Percentiles rank a stretch among this genome's conserved stretches.
These are phyloP conservation scores for Malbranchea zuffiana DNA, from an alignment of 2,329 filamentous ascomycete species.

Conservation along the genomic window DNA sequence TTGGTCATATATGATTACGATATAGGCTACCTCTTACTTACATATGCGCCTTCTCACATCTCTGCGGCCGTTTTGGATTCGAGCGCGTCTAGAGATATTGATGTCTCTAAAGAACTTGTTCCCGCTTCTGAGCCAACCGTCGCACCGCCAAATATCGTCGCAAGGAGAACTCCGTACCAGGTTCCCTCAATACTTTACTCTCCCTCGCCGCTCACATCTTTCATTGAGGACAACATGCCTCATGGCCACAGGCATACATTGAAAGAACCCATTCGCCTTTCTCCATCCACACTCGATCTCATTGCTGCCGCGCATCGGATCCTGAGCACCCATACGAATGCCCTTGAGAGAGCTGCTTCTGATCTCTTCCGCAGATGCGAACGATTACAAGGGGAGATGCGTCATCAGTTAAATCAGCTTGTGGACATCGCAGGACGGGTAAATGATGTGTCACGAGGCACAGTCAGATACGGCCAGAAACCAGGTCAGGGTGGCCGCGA, in stretches of 20 bases:
- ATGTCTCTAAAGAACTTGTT: constrained; percentile 20
- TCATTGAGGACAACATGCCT: constrained; percentile 34
- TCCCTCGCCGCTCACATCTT: constrained; percentile 28
- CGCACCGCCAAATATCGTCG: constrained; percentile 19
- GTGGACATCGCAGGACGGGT: constrained; percentile 37
- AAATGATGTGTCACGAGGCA: constrained; percentile 31
- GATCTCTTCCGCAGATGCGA: constrained; percentile 45
- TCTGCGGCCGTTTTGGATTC: constrained; percentile 44
- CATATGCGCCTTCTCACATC: constrained; percentile 37
- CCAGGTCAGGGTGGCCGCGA: constrained; percentile 24
- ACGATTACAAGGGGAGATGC: constrained; percentile 37
- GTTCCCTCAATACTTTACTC: constrained; percentile 33
- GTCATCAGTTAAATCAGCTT: constrained; percentile 37
- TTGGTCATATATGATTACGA: constrained; percentile 47
- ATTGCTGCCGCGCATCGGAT: constrained; percentile 39
- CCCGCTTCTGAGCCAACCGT: constrained; percentile 20
- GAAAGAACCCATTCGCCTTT: constrained; percentile 38
- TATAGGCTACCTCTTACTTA: constrained; percentile 48
- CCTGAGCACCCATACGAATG: constrained; percentile 36
- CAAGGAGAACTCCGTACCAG: constrained; percentile 34
- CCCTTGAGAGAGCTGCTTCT: constrained; percentile 38
- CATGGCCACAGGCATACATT: constrained; percentile 34
- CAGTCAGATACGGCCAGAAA: constrained; percentile 14
- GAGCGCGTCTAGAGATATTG: constrained; percentile 26
- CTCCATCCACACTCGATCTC: constrained; percentile 38